A percentile compares a stretch with the other conserved stretches of the same genome.
phyloP scores from a whole-genome alignment of 495 filamentous ascomycete genomes.

The Platismatia glauca region DNA sequence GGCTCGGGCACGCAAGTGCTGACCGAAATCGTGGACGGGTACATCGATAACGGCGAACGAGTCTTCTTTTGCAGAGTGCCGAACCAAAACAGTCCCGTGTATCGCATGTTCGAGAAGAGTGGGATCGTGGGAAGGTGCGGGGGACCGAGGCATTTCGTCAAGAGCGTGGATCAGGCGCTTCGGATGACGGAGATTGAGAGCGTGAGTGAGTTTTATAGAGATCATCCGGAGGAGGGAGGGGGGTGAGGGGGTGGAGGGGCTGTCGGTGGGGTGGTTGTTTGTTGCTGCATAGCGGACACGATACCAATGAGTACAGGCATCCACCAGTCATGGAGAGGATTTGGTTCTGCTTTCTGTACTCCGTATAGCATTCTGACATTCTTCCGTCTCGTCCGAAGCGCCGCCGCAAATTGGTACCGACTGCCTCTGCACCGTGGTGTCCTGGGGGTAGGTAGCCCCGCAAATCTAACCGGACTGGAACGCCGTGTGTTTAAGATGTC shows the following conservation, averaged over 20 bases:
- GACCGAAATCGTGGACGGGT: conserved; percentile 74
- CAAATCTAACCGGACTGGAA: too few relatives aligned
- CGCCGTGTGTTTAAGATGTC: too few relatives aligned
- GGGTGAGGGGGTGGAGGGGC: not conserved
- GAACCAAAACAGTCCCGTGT: conserved; percentile 51
- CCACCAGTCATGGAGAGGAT: not conserved
- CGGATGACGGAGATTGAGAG: conserved; percentile 62
- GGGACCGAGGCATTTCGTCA: conserved; percentile 66
- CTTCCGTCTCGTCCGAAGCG: too few relatives aligned
- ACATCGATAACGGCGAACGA: conserved; percentile 59
- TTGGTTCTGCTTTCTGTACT: not conserved
- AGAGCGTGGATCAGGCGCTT: conserved; percentile 74
- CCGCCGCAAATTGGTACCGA: too few relatives aligned
- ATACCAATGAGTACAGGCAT: not conserved
- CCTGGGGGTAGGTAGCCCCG: too few relatives aligned
- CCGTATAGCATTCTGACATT: not conserved
- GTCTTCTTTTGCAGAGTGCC: conserved; percentile 87
- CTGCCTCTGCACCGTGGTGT: too few relatives aligned
- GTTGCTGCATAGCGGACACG: not conserved
- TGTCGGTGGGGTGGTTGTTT: not conserved
- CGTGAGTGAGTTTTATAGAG: conserved; percentile 22
- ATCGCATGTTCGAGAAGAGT: conserved; percentile 61
- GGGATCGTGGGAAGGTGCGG: conserved; percentile 78
- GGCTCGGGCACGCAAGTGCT: conserved; percentile 89
- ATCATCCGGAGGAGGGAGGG: conserved; percentile 12